Evolutionary conservation across 768 basidiomycete genomes (phyloP).

Genomic region (Leccinum fibrillosum): DNA sequence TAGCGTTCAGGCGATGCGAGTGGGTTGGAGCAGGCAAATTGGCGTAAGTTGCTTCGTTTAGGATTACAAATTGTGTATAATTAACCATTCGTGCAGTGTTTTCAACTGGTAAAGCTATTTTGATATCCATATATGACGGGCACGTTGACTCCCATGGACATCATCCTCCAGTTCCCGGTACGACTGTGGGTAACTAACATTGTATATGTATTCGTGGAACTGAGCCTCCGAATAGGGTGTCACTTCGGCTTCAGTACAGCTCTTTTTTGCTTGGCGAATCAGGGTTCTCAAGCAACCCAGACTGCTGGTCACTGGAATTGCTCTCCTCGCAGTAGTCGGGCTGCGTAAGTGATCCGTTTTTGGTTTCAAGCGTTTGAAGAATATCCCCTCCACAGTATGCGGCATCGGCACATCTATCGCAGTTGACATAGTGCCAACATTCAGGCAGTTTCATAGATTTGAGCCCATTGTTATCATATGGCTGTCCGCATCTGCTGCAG

Average conservation of each 20-base stretch:
- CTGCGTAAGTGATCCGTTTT: conserved; percentile 12
- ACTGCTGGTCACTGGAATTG: conserved; percentile 10
- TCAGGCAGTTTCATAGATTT: conserved; percentile 29
- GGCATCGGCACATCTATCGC: conserved; percentile 33
- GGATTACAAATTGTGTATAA: not conserved
- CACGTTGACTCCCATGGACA: conserved; percentile 1
- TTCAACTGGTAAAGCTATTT: conserved; percentile 21
- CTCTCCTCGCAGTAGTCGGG: conserved; percentile 15
- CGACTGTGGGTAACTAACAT: conserved; percentile 17
- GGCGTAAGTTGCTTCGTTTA: conserved; percentile 13
- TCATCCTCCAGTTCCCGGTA: conserved; percentile 16
- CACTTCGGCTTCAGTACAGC: conserved; percentile 24
- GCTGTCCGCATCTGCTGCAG: conserved; percentile 42
- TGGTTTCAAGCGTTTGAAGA: not conserved
- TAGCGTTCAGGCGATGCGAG: conserved; percentile 12
- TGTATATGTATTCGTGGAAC: not conserved
- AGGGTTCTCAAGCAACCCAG: conserved; percentile 14
- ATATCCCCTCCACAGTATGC: conserved; percentile 18
- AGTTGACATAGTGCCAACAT: conserved; percentile 26
- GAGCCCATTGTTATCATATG: conserved; percentile 35
- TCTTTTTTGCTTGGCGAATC: conserved; percentile 31
- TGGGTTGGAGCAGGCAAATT: conserved; percentile 16
- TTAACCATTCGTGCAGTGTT: conserved; percentile 20
- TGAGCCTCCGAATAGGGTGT: conserved; percentile 18
- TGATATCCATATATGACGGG: not conserved